These are phyloP conservation scores for Cerioporus squamosus DNA, from an alignment of 1,284 basidiomycete genomes.

Conservation along the genomic window DNA sequence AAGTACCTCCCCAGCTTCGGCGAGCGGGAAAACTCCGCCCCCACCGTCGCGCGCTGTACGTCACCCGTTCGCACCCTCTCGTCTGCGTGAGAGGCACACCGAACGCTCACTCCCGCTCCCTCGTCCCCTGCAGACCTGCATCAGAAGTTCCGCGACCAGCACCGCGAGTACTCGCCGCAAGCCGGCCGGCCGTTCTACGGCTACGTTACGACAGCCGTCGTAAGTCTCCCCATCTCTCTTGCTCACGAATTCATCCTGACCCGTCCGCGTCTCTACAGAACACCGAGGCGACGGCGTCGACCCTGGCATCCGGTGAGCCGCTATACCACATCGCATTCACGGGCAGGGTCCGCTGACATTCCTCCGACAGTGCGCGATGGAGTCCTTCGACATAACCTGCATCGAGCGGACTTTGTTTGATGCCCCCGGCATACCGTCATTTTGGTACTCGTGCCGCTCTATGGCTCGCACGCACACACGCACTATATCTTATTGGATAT, in stretches of 20 bases:
- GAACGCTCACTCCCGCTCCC: background rate
- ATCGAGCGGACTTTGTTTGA: conserved; percentile 36
- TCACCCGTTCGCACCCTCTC: conserved; percentile 10
- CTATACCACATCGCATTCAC: background rate
- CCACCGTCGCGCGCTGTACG: conserved; percentile 64
- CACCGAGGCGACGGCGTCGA: conserved; percentile 45
- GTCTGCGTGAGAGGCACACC: background rate
- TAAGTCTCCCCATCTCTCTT: conserved; percentile 37
- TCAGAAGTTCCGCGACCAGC: conserved; percentile 62
- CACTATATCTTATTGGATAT: conserved; percentile 1
- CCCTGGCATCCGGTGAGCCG: conserved; percentile 40
- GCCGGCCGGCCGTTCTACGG: conserved; percentile 54
- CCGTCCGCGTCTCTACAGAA: conserved; percentile 20
- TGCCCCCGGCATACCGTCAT: background rate
- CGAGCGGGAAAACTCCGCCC: conserved; percentile 60
- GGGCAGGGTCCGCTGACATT: conserved; percentile 1
- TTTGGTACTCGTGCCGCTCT: background rate
- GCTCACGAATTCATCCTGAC: too few species aligned
- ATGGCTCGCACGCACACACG: too few species aligned
- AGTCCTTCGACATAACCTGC: conserved; percentile 55
- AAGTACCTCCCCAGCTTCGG: conserved; percentile 57
- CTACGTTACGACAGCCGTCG: conserved; percentile 65
- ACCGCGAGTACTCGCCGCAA: conserved; percentile 49
- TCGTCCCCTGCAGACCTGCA: conserved; percentile 54
- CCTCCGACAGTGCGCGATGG: conserved; percentile 53